phyloP scores from a whole-genome alignment of 352 stramenopile genomes.

The Phytopythium montanum region DNA sequence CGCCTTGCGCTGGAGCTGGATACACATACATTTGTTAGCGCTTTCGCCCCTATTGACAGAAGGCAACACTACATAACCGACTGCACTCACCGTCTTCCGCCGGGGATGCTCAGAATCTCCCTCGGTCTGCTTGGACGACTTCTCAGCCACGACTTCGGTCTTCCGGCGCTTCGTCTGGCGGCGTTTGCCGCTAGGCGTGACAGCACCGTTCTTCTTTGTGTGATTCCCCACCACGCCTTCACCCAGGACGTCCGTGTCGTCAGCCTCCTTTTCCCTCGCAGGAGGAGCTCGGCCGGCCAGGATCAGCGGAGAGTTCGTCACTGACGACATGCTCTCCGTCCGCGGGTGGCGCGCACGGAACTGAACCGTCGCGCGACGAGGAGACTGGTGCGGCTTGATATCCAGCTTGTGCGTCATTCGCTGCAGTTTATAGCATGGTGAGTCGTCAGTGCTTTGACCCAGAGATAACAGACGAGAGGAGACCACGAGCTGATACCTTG shows the following conservation, averaged over 20 bases:
- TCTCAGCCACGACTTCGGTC: conserved; percentile 8
- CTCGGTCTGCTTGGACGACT: conserved; percentile 5
- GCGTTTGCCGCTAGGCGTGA: background rate
- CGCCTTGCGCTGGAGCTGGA: conserved; percentile 36
- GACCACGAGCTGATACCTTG: conserved; percentile 17
- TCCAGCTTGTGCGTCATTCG: conserved; percentile 54
- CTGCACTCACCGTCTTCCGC: conserved; percentile 13
- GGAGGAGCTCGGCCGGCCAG: conserved; percentile 22
- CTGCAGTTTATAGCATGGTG: conserved; percentile 12
- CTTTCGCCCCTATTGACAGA: background rate
- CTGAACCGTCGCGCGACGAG: conserved; percentile 43
- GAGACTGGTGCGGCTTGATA: conserved; percentile 77
- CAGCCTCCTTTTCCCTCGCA: conserved; percentile 16
- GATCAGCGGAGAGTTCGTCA: conserved; percentile 20
- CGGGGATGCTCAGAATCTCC: conserved; percentile 5
- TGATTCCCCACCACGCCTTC: background rate
- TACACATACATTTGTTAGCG: background rate
- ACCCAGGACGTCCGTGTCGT: conserved; percentile 6
- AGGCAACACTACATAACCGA: background rate
- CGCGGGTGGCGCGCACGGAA: conserved; percentile 13
- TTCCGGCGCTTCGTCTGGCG: conserved; percentile 6
- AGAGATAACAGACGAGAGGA: background rate
- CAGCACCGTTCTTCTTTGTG: background rate
- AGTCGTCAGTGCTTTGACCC: background rate
- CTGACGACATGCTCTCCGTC: conserved; percentile 4